Conservation (phyloP, 129 eudicot genomes). For the Glebionis coronaria region DNA sequence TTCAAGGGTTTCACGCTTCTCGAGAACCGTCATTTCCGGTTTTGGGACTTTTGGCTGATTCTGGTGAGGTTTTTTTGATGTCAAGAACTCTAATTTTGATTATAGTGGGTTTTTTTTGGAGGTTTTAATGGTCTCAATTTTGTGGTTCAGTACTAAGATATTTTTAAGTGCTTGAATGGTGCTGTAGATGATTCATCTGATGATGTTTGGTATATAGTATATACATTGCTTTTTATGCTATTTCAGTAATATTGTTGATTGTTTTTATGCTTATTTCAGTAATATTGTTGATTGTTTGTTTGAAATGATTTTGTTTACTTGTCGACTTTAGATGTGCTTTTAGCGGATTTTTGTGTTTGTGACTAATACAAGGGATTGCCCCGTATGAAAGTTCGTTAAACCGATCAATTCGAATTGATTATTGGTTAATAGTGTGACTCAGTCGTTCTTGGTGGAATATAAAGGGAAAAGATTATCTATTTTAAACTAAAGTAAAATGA, state of each 20-base stretch:
- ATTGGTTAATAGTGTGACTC: too few species aligned
- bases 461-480: too few species aligned
- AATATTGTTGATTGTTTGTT: too few species aligned
- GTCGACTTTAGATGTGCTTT: constrained; percentile 13
- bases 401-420: too few species aligned
- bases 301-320: too few species aligned
- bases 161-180: constrained; percentile 40
- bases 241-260: too few species aligned
- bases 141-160: constrained; percentile 52
- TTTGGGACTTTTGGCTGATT: constrained; percentile 63
- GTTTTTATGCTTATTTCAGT: neutral
- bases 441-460: too few species aligned
- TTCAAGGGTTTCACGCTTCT: constrained; percentile 78
- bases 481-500: too few species aligned
- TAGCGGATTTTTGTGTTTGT: constrained; percentile 16
- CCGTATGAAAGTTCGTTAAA: too few species aligned
- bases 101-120: constrained; percentile 74
- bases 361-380: too few species aligned
- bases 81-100: constrained; percentile 49
- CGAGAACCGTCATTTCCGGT: constrained; percentile 79
- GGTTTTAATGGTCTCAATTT: constrained; percentile 49
- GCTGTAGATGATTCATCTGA: constrained; percentile 68
- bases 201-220: constrained; percentile 84
- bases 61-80: constrained; percentile 42
- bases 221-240: too few species aligned